Evolutionary conservation across 1,284 basidiomycete species (phyloP).

Genomic region (Sutorius eximius): DNA sequence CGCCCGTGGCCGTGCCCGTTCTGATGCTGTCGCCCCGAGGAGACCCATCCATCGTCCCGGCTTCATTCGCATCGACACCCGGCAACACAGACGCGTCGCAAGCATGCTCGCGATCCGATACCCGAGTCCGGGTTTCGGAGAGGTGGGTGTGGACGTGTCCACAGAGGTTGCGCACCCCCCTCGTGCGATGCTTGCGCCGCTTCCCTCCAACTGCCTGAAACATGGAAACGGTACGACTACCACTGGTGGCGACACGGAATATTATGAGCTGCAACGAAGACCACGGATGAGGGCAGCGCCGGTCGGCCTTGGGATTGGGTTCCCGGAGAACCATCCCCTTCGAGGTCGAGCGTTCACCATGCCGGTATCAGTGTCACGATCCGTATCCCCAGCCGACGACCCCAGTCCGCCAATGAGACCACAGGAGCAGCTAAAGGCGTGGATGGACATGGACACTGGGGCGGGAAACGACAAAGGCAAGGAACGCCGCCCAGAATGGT

Average conservation of each 20-base stretch:
- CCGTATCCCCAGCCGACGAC: not conserved
- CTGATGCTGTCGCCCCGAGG: not conserved
- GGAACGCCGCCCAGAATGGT: not conserved
- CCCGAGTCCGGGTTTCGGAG: not conserved
- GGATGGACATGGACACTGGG: not conserved
- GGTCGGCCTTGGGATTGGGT: conserved; percentile 29
- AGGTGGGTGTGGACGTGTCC: not conserved
- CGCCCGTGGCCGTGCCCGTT: not conserved
- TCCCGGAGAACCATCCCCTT: conserved; percentile 25
- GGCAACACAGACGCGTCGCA: conserved; percentile 23
- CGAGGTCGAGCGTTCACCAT: conserved; percentile 22
- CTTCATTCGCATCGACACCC: conserved; percentile 28
- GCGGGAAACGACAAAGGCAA: not conserved
- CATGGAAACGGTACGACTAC: too few relatives aligned
- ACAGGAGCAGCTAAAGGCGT: not conserved
- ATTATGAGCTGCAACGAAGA: conserved; percentile 13
- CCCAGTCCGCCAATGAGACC: not conserved
- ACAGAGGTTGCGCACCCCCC: not conserved
- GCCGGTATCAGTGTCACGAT: conserved; percentile 1
- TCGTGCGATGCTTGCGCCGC: not conserved
- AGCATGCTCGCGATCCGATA: conserved; percentile 21
- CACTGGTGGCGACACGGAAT: not conserved
- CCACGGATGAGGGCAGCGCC: conserved; percentile 1
- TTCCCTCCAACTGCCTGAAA: conserved; percentile 6
- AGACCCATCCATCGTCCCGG: conserved; percentile 11